A percentile compares a stretch with the other conserved stretches of the same genome.
phyloP scores from a whole-genome alignment of 441 rosid genomes.

The Eutrema salsugineum region DNA sequence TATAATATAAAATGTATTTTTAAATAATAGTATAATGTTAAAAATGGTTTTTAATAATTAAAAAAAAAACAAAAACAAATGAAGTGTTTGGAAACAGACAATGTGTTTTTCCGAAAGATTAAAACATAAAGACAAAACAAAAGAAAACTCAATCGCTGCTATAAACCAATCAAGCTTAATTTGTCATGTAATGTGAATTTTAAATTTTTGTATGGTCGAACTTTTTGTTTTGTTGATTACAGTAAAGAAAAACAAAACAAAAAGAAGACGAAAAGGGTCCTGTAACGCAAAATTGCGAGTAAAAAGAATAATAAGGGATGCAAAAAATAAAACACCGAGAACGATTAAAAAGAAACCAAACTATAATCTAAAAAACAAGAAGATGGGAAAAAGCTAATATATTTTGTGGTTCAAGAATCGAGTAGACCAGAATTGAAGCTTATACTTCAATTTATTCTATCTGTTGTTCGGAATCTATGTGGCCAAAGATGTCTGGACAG shows the following conservation, averaged over 20 bases:
- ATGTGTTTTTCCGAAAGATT: too few relatives aligned
- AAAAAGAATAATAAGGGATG: conserved; percentile 4
- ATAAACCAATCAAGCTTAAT: too few relatives aligned
- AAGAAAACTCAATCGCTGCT: too few relatives aligned
- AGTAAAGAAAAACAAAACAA: not conserved
- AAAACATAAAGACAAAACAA: too few relatives aligned
- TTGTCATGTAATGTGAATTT: too few relatives aligned
- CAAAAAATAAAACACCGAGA: not conserved
- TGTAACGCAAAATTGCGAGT: not conserved
- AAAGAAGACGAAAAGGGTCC: not conserved
- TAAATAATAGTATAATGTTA: too few relatives aligned
- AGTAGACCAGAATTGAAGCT: not conserved
- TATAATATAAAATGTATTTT: too few relatives aligned
- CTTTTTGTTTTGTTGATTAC: not conserved
- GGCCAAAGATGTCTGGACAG: conserved; percentile 60
- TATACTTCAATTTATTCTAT: not conserved
- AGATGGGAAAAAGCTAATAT: not conserved
- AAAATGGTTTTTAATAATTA: too few relatives aligned
- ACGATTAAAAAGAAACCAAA: not conserved
- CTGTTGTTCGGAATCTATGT: conserved; percentile 34
- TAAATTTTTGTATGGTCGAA: not conserved
- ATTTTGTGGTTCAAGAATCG: conserved; percentile 5
- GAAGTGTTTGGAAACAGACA: too few relatives aligned
- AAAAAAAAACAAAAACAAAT: too few relatives aligned
- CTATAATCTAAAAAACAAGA: not conserved